Evolutionary conservation across 805 yeast genomes (phyloP).

Genomic region (Candida verbasci): DNA sequence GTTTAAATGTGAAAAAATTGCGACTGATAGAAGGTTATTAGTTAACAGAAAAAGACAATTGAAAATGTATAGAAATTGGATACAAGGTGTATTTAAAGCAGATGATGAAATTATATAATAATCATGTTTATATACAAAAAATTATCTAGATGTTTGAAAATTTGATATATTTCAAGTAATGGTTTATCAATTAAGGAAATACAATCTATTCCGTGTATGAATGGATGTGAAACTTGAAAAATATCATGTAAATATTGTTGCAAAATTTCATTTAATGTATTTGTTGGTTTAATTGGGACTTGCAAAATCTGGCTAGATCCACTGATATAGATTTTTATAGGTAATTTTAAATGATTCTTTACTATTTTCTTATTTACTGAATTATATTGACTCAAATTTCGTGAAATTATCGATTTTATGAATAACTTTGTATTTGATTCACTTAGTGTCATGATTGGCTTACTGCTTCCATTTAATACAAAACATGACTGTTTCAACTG

Average conservation of each 20-base stretch:
- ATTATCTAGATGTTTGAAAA: constrained; percentile 32
- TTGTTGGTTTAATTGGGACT: constrained; percentile 12
- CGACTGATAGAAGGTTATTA: constrained; percentile 82
- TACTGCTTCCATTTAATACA: constrained; percentile 72
- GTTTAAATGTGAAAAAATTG: constrained; percentile 72
- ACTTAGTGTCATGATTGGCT: constrained; percentile 73
- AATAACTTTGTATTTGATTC: constrained; percentile 53
- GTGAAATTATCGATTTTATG: constrained; percentile 48
- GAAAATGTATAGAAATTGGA: constrained; percentile 96
- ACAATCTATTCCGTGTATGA: constrained; percentile 30
- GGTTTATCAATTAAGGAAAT: constrained; percentile 11
- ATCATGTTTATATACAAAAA: constrained; percentile 30
- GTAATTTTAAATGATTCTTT: constrained; percentile 36
- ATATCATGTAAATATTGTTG: constrained; percentile 11
- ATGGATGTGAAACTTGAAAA: constrained; percentile 12
- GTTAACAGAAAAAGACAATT: constrained; percentile 89
- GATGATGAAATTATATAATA: constrained; percentile 8
- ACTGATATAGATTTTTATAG: constrained; percentile 45
- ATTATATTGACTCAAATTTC: constrained; percentile 25
- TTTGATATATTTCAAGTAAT: constrained; percentile 24
- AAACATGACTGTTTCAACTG: constrained; percentile 80
- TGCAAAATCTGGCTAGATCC: constrained; percentile 33
- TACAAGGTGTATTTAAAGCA: constrained; percentile 78
- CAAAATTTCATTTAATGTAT: constrained; percentile 13
- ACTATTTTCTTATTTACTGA: constrained; percentile 22